Base-by-base conservation (phyloP, 176 grass and related monocot species). In the Otatea glauca region DNA sequence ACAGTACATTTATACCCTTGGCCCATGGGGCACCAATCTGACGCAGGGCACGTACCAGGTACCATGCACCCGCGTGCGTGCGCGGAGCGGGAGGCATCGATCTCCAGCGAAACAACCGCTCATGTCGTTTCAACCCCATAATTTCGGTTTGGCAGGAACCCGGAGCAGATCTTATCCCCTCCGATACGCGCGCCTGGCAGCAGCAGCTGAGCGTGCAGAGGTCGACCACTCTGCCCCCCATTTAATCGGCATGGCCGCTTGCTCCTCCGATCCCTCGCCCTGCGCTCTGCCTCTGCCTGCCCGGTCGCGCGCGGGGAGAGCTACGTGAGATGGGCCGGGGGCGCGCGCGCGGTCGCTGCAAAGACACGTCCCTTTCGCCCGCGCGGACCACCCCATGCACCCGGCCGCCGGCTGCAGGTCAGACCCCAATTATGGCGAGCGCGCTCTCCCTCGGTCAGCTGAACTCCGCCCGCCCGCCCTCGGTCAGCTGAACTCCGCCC, bases 301-400 rank as follows among this genome's bases (percentile, higher is more conserved):
- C 16, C 51, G 39, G 53, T 72, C 79, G 88, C 84, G 78, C 58
- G 47, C 25, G 47, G 66, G 73, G 72, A 65, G 65, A 53, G 88
- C 76, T 23, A 58, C n/a, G 53, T 4, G 80, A 75, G 37, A 87
- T 84, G 87, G 87, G 87, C 53, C 55, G 68, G 41, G 64, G 23
- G 29, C 29, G 29, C 29, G 29, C 29, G 29, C 29, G 50, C 74
- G 62, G 47, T 7, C 29, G 17, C 72, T 5, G 55, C 73, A n/a
- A 47, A 0, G 65, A 73, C 68, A 74, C 59, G 81, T 89, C 88
- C 62, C 88, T 89, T 51, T 89, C 85, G 35, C 38, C 8, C 53
- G 41, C 53, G 51, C 5, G 16, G 86, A 79, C 81, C 58, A 80
- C 68, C 5, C 54, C 20, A 25, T 0, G 39, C 39, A 41, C 39